These are phyloP conservation scores for Calonectria honghensis DNA, from an alignment of 2,329 filamentous ascomycete species.

Conservation along the genomic window DNA sequence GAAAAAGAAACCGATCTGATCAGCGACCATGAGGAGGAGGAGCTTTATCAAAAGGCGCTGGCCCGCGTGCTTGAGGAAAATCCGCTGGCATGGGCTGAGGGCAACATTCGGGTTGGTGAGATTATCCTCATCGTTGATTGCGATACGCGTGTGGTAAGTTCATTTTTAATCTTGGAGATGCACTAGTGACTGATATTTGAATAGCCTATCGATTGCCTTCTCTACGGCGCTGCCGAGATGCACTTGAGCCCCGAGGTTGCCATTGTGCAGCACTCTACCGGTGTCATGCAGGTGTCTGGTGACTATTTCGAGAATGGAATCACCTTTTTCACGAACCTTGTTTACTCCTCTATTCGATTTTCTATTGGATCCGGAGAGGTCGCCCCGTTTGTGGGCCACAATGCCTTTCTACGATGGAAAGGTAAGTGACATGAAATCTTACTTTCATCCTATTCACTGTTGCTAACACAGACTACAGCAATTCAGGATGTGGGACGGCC, in stretches of 20 bases:
- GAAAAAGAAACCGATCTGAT: constrained; percentile 48
- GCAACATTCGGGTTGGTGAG: constrained; percentile 33
- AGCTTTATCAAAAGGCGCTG: constrained; percentile 70
- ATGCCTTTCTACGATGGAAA: constrained; percentile 31
- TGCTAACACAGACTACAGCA: constrained; percentile 11
- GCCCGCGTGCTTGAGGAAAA: constrained; percentile 70
- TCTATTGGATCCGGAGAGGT: constrained; percentile 32
- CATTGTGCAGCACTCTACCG: constrained; percentile 33
- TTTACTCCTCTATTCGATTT: constrained; percentile 33
- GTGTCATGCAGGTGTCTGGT: constrained; percentile 33
- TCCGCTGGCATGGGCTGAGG: constrained; percentile 43
- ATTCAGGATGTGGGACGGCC: constrained; percentile 26
- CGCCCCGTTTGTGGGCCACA: constrained; percentile 31
- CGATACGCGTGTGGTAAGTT: constrained; percentile 75
- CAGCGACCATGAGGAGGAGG: constrained; percentile 59
- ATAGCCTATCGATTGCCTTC: constrained; percentile 29
- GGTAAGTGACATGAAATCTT: background rate
- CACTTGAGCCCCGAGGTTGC: constrained; percentile 34
- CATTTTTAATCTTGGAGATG: background rate
- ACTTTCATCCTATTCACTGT: background rate
- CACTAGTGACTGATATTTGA: background rate
- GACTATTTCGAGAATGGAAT: constrained; percentile 38
- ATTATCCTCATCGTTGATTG: constrained; percentile 73
- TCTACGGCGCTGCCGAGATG: constrained; percentile 31
- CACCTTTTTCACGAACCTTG: constrained; percentile 30